Percentiles rank a stretch among this genome's conserved stretches.
Conservation (phyloP, 352 stramenopile species). For the Globisporangium uncinulatum region DNA sequence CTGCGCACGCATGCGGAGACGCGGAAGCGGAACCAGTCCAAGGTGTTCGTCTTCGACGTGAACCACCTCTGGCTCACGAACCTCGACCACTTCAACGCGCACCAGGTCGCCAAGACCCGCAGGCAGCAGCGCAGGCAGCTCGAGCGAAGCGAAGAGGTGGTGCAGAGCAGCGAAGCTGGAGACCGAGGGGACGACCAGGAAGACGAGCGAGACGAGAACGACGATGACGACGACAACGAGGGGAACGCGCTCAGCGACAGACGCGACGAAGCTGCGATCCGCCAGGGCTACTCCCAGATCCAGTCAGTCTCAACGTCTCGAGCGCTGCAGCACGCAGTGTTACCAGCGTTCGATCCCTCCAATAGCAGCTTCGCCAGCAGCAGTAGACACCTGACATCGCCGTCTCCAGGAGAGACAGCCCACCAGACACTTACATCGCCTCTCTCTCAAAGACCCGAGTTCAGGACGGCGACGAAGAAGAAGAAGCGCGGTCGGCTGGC, state of each 20-base stretch:
- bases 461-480: not conserved
- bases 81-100: conserved; percentile 80
- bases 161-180: not conserved
- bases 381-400: not conserved
- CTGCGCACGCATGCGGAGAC: conserved; percentile 51
- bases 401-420: not conserved
- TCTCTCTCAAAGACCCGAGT: not conserved
- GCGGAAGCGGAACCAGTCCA: conserved; percentile 62
- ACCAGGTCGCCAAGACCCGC: conserved; percentile 14
- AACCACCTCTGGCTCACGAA: conserved; percentile 91
- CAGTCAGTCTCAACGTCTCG: conserved; percentile 59
- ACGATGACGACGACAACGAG: not conserved
- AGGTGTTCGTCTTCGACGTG: conserved; percentile 85
- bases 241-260: conserved; percentile 31
- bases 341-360: conserved; percentile 13
- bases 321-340: conserved; percentile 49
- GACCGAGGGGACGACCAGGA: not conserved
- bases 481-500: conserved; percentile 6
- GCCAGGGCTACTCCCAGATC: conserved; percentile 69
- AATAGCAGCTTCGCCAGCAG: conserved; percentile 1
- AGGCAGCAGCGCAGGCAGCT: conserved; percentile 8
- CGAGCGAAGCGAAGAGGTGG: not conserved
- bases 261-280: conserved; percentile 53
- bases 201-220: not conserved
- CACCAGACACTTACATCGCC: not conserved